Conservation (phyloP, 179 eudicot genomes). For the Pouteria campechiana region DNA sequence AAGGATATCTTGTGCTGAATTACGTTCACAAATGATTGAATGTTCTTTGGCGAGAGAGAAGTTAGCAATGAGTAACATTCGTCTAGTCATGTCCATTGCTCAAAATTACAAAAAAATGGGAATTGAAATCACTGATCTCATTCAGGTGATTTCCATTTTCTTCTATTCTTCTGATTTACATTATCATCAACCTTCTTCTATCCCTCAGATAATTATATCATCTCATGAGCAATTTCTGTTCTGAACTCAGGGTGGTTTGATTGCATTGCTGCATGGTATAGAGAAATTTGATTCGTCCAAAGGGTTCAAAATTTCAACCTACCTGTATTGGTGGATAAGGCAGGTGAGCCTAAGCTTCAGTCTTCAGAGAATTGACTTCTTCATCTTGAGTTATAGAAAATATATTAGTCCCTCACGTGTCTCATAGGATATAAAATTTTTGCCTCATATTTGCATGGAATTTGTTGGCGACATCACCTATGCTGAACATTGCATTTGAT, state of each 20-base stretch:
- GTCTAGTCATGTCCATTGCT: constrained; percentile 93
- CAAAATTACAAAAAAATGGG: constrained; percentile 89
- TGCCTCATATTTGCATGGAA: no score
- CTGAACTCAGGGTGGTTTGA: constrained; percentile 63
- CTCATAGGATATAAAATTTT: no score
- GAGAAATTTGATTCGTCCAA: constrained; percentile 95
- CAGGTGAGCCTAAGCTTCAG: constrained; percentile 40
- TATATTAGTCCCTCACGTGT: not conserved
- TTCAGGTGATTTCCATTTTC: constrained; percentile 48
- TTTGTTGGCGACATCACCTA: no score
- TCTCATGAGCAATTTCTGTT: constrained; percentile 2
- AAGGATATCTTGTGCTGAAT: constrained; percentile 49
- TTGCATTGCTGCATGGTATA: constrained; percentile 88
- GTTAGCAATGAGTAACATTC: constrained; percentile 89
- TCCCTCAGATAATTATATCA: not conserved
- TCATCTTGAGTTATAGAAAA: not conserved
- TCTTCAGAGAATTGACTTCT: not conserved
- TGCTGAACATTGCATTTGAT: no score
- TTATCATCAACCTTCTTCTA: not conserved
- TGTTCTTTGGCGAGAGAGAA: constrained; percentile 84
- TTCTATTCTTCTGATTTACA: not conserved
- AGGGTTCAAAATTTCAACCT: constrained; percentile 93
- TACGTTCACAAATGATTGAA: constrained; percentile 55
- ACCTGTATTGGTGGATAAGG: constrained; percentile 99
- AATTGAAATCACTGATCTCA: constrained; percentile 92